These are phyloP conservation scores for Chlorella sp. DNA, from an alignment of 139 green algal genomes.

Conservation along the genomic window DNA sequence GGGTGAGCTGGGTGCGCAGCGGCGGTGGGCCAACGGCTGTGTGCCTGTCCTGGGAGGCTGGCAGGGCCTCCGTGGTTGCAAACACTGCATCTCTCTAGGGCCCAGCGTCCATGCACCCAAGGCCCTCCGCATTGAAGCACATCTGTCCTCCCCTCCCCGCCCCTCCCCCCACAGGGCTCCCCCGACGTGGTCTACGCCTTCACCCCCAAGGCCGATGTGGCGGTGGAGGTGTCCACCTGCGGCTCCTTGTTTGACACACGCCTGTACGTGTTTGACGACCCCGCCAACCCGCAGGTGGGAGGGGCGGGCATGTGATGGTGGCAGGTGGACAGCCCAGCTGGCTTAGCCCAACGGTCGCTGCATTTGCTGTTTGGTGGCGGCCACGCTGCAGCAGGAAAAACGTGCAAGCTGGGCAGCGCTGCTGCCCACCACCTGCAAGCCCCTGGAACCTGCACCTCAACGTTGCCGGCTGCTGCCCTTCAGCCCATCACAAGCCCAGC, in stretches of 20 bases:
- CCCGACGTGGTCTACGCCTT: constrained; percentile 63
- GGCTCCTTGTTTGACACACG: constrained; percentile 66
- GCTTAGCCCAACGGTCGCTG: too few relatives aligned
- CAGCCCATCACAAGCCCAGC: too few relatives aligned
- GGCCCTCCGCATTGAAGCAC: not conserved
- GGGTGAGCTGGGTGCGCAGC: too few relatives aligned
- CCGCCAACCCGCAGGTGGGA: not conserved
- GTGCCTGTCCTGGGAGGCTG: too few relatives aligned
- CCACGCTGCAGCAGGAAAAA: too few relatives aligned
- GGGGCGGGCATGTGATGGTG: not conserved
- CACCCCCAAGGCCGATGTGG: constrained; percentile 8
- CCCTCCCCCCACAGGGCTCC: not conserved
- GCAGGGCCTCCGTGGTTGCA: too few relatives aligned
- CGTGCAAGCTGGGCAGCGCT: not conserved
- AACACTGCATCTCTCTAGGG: not conserved
- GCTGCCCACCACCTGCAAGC: not conserved
- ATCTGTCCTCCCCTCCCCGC: not conserved
- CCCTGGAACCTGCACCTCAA: too few relatives aligned
- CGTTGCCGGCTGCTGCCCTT: too few relatives aligned
- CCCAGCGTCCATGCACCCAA: too few relatives aligned
- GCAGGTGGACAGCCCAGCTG: too few relatives aligned
- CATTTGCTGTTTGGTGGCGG: too few relatives aligned
- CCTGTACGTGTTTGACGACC: constrained; percentile 32
- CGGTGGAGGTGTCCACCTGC: constrained; percentile 56
- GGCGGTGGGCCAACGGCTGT: too few relatives aligned